These are phyloP conservation scores for Trichoderma asperellum DNA, from an alignment of 2,329 filamentous ascomycete species.

Conservation along the genomic window DNA sequence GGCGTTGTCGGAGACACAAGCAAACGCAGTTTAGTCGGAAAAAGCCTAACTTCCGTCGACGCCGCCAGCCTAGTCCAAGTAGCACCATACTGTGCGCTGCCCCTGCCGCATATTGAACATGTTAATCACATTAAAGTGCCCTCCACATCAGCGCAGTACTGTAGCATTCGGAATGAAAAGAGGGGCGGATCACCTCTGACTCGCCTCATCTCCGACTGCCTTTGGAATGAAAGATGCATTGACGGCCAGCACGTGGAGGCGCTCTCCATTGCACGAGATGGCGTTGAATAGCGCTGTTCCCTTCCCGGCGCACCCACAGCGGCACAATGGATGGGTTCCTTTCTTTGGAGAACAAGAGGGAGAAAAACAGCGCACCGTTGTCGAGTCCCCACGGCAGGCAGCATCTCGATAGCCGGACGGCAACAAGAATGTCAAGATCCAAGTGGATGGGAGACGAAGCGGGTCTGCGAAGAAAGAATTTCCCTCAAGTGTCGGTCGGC, in stretches of 20 bases:
- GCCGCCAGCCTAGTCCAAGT: constrained; percentile 3
- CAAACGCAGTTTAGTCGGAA: background rate
- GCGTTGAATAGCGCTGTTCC: background rate
- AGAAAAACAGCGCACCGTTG: constrained; percentile 7
- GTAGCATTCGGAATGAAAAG: constrained; percentile 24
- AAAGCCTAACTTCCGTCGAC: constrained; percentile 12
- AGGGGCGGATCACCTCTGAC: constrained; percentile 23
- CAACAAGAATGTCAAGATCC: constrained; percentile 20
- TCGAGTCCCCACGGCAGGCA: constrained; percentile 15
- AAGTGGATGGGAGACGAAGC: constrained; percentile 19
- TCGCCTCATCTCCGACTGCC: constrained; percentile 24
- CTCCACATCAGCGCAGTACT: constrained; percentile 18
- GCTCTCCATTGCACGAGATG: constrained; percentile 15
- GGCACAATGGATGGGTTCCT: background rate
- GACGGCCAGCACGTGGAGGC: constrained; percentile 19
- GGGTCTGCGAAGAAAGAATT: constrained; percentile 15
- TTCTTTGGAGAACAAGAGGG: background rate
- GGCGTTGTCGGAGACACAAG: constrained; percentile 19
- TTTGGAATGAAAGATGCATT: constrained; percentile 12
- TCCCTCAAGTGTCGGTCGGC: constrained; percentile 14
- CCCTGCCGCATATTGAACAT: constrained; percentile 21
- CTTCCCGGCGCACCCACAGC: background rate
- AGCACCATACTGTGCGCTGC: constrained; percentile 27
- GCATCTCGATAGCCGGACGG: constrained; percentile 26
- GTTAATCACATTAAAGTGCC: constrained; percentile 1